Evolutionary conservation across 495 filamentous ascomycete species (phyloP).

Genomic region (Trichoderma virens): DNA sequence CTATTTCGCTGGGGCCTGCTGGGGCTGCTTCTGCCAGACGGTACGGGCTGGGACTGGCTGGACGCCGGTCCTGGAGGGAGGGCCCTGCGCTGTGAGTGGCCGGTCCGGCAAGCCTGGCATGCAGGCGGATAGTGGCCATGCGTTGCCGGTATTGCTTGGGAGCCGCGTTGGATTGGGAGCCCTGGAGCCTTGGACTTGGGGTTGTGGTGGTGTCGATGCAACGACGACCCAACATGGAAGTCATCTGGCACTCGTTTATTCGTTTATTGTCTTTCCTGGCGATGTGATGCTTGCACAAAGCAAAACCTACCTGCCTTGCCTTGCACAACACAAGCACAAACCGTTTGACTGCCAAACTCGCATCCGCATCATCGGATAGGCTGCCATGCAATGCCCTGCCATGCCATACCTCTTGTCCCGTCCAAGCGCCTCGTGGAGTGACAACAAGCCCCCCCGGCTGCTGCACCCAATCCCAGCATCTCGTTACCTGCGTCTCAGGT

Average conservation of each 20-base stretch:
- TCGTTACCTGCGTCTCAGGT: conserved; percentile 5
- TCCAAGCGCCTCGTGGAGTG: conserved; percentile 1
- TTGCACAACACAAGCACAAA: too few species aligned
- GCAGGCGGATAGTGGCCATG: too few species aligned
- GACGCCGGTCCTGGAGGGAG: background rate
- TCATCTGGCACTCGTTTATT: too few species aligned
- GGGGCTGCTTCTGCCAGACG: too few species aligned
- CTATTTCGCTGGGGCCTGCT: background rate
- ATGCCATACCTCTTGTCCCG: background rate
- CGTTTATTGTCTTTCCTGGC: too few species aligned
- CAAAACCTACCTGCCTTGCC: too few species aligned
- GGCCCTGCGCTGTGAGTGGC: background rate
- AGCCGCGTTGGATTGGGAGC: too few species aligned
- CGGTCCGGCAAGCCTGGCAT: background rate
- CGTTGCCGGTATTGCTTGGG: background rate
- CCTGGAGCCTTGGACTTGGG: background rate
- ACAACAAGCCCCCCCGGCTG: background rate
- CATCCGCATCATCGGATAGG: too few species aligned
- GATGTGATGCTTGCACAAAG: too few species aligned
- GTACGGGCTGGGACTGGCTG: background rate
- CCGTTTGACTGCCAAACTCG: too few species aligned
- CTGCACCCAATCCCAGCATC: conserved; percentile 1
- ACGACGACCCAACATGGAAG: too few species aligned
- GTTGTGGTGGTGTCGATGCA: too few species aligned
- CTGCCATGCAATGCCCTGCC: background rate